These are phyloP conservation scores for Glycine soja DNA, from an alignment of 306 rosid species.

Conservation along the genomic window DNA sequence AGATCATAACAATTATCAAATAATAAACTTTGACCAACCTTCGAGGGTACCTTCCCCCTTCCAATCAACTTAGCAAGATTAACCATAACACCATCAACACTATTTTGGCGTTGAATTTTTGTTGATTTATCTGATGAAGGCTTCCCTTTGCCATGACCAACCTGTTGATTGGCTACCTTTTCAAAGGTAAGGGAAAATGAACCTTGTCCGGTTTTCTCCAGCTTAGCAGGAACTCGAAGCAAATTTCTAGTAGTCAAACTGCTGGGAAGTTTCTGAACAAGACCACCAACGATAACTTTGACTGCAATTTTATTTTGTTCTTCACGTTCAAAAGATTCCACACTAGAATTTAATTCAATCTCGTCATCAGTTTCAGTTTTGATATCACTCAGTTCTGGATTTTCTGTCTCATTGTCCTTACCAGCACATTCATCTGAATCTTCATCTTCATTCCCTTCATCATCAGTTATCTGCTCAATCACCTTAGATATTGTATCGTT, in stretches of 20 bases:
- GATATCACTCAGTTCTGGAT: not conserved
- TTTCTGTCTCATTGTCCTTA: not conserved
- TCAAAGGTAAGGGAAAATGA: conserved; percentile 15
- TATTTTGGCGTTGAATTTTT: not conserved
- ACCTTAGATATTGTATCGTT: conserved; percentile 10
- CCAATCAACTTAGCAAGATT: not conserved
- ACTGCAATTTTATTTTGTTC: not conserved
- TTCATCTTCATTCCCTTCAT: conserved; percentile 14
- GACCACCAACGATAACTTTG: not conserved
- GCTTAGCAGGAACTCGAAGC: conserved; percentile 24
- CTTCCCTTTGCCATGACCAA: conserved; percentile 25
- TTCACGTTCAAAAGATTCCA: not conserved
- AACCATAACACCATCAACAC: not conserved
- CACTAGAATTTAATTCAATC: not conserved
- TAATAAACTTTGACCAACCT: not conserved
- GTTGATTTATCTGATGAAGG: conserved; percentile 17
- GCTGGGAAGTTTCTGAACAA: conserved; percentile 8
- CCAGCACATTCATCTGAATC: not conserved
- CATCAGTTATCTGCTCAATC: not conserved
- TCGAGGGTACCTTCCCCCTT: not conserved
- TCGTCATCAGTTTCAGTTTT: conserved; percentile 1
- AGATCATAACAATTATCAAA: conserved; percentile 63
- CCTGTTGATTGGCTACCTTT: not conserved
- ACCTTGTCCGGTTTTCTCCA: conserved; percentile 9
- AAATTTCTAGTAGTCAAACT: not conserved